Evolutionary conservation across 176 grass and related monocot species (phyloP).

Genomic region (Oryza coarctata): DNA sequence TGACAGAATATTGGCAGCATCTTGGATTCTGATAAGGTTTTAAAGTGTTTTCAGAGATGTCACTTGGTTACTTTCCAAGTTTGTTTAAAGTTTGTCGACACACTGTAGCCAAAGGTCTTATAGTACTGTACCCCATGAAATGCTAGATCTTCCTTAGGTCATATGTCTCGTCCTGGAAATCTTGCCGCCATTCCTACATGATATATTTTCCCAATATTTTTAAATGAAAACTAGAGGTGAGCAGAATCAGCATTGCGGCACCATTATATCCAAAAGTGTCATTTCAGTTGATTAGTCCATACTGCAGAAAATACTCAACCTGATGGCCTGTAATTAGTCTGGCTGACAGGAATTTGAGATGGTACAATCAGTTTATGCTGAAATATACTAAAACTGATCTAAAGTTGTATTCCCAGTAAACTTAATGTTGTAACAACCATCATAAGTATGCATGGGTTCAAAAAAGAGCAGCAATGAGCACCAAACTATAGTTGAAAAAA

Average conservation of each 20-base stretch:
- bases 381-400: not conserved
- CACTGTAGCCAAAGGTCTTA: constrained; percentile 10
- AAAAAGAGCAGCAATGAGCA: not conserved
- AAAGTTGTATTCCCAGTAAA: too few relatives aligned
- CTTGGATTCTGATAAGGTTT: not conserved
- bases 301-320: not conserved
- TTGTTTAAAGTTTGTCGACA: constrained; percentile 21
- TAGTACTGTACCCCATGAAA: constrained; percentile 30
- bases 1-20: not conserved
- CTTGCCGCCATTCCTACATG: not conserved
- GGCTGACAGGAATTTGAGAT: not conserved
- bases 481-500: not conserved
- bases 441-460: not conserved
- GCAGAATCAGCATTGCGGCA: not conserved
- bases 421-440: not conserved
- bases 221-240: not conserved
- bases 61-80: not conserved
- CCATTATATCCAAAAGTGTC: not conserved
- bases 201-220: constrained; percentile 7
- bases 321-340: not conserved
- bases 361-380: not conserved
- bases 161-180: constrained; percentile 44
- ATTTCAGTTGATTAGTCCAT: not conserved
- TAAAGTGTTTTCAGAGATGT: not conserved
- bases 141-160: constrained; percentile 38